Evolutionary conservation across 2,329 filamentous ascomycete species (phyloP).

Genomic region (Talaromyces sp.): DNA sequence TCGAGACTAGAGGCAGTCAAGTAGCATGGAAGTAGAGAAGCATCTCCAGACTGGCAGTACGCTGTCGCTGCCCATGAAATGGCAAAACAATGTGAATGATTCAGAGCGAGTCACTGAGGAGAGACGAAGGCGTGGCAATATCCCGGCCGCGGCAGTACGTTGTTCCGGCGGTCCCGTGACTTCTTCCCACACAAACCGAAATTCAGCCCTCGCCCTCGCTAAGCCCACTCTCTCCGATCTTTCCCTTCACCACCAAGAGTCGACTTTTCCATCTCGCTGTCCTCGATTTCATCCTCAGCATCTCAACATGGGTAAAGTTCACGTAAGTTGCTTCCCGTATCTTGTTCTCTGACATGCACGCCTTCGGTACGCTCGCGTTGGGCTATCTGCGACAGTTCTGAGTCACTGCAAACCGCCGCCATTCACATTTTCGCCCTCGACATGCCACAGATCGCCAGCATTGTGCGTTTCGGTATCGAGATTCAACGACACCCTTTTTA

Average conservation of each 20-base stretch:
- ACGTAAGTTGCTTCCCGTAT: conserved; percentile 15
- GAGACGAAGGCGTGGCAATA: not conserved
- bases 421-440: not conserved
- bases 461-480: not conserved
- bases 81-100: conserved; percentile 17
- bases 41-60: not conserved
- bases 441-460: not conserved
- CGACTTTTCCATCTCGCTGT: conserved; percentile 13
- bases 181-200: conserved; percentile 19
- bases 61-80: not conserved
- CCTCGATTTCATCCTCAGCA: conserved; percentile 11
- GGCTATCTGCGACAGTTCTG: not conserved
- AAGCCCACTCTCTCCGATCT: not conserved
- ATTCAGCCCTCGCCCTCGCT: conserved; percentile 12
- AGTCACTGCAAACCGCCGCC: conserved; percentile 4
- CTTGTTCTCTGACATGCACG: not conserved
- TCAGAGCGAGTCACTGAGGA: not conserved
- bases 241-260: conserved; percentile 6
- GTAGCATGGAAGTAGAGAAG: not conserved
- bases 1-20: not conserved
- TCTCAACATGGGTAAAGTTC: conserved; percentile 22
- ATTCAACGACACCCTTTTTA: too few species aligned
- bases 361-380: not conserved
- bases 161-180: conserved; percentile 17
- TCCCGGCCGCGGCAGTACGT: not conserved